Conservation (phyloP, 495 filamentous ascomycete species). For the Bathelium albidoporum region DNA sequence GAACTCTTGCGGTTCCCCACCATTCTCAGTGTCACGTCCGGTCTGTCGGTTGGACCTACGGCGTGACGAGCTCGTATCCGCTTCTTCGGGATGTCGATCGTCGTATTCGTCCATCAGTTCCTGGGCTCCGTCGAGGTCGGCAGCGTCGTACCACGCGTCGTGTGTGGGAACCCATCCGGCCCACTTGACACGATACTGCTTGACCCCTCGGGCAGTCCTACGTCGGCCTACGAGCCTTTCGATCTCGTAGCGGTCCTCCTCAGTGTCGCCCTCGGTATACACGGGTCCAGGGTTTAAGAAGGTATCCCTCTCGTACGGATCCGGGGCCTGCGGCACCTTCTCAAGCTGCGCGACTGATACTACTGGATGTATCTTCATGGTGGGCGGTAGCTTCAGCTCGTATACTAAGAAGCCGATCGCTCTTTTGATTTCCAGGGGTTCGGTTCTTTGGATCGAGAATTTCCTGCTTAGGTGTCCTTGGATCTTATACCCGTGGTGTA, state of each 20-base stretch:
- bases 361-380: background rate
- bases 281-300: background rate
- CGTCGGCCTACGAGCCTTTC: background rate
- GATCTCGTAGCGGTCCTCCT: background rate
- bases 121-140: background rate
- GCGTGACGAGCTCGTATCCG: too few species aligned
- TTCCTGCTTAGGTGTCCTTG: background rate
- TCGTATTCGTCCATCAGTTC: background rate
- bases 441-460: background rate
- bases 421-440: background rate
- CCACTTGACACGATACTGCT: background rate
- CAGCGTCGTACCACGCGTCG: background rate
- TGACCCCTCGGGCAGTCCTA: background rate
- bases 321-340: background rate
- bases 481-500: too few species aligned
- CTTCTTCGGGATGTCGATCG: background rate
- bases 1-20: too few species aligned
- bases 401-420: background rate
- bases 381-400: background rate
- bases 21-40: too few species aligned
- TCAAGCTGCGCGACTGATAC: background rate
- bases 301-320: background rate
- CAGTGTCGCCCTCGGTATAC: background rate
- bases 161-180: background rate
- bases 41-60: too few species aligned